Evolutionary conservation across 257 asterid genomes (phyloP).

Genomic region (Perilla frutescens): DNA sequence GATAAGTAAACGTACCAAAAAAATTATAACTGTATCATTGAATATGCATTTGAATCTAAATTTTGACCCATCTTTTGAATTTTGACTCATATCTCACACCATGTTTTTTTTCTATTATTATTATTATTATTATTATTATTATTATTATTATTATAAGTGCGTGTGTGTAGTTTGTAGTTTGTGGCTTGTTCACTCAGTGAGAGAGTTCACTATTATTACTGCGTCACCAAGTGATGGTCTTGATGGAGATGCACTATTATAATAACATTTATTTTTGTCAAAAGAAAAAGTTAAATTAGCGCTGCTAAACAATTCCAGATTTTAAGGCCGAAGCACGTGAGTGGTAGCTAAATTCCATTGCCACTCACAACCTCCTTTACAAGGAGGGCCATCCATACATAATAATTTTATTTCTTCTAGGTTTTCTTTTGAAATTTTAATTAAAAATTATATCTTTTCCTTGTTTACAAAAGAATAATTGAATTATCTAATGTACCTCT

Average conservation of each 20-base stretch:
- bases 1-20: no score
- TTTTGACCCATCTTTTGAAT: no score
- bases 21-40: no score
- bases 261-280: background rate
- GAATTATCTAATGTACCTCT: no score
- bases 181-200: no score
- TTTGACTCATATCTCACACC: no score
- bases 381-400: background rate
- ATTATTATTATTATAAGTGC: no score
- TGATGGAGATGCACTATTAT: background rate
- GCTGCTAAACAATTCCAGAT: conserved; percentile 39
- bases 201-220: no score
- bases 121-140: no score
- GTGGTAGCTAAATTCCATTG: conserved; percentile 32
- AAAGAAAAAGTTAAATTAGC: conserved; percentile 20
- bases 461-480: background rate
- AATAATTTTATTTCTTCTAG: background rate
- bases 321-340: conserved; percentile 56
- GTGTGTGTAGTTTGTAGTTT: no score
- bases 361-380: conserved; percentile 22
- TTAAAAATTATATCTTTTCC: background rate
- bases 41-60: no score
- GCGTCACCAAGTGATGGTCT: background rate
- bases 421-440: background rate
- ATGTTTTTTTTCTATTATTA: no score